These are phyloP conservation scores for Wickerhamomyces pijperi DNA, from an alignment of 805 yeast species.

Conservation along the genomic window DNA sequence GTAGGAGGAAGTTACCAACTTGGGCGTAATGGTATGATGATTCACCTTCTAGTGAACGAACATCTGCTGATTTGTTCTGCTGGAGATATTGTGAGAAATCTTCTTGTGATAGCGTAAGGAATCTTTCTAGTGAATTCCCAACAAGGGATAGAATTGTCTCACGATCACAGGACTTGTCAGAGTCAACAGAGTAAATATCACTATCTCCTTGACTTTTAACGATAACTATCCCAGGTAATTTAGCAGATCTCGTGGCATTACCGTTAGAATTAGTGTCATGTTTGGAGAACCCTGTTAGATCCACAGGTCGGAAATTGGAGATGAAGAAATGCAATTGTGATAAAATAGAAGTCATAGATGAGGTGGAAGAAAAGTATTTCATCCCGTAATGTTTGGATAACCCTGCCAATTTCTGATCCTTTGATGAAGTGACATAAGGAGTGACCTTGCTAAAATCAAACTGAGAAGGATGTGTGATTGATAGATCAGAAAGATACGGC, in stretches of 20 bases:
- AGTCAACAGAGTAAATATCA: constrained; percentile 49
- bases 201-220: constrained; percentile 30
- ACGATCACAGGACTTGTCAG: constrained; percentile 55
- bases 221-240: constrained; percentile 44
- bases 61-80: constrained; percentile 15
- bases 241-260: constrained; percentile 32
- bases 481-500: constrained; percentile 45
- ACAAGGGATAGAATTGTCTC: constrained; percentile 61
- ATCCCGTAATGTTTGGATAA: constrained; percentile 28
- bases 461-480: constrained; percentile 33
- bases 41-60: no score
- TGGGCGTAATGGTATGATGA: constrained; percentile 60
- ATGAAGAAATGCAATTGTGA: constrained; percentile 66
- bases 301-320: constrained; percentile 48
- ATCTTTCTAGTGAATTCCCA: constrained; percentile 72
- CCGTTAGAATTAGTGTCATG: constrained; percentile 22
- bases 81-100: constrained; percentile 31
- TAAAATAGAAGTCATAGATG: constrained; percentile 72
- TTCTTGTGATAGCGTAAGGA: constrained; percentile 51
- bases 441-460: constrained; percentile 51
- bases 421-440: constrained; percentile 54
- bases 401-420: constrained; percentile 41
- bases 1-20: constrained; percentile 58
- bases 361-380: constrained; percentile 66
- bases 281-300: constrained; percentile 32